Base-by-base conservation (phyloP, 805 yeast genomes). In the Cyberlindnera petersonii region DNA sequence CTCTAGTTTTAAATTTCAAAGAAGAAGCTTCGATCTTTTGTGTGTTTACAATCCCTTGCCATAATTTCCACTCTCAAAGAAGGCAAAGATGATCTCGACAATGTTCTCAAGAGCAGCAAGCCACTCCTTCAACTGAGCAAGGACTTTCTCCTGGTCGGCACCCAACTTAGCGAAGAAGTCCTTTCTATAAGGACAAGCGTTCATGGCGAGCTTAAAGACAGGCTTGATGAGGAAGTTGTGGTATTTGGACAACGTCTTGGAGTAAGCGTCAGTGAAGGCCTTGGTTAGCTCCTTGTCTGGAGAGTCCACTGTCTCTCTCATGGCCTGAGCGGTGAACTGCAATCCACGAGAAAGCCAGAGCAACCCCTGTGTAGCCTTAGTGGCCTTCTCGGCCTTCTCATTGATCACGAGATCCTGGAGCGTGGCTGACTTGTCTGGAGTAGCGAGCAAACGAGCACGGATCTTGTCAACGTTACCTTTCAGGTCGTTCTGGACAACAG, bases 151-250 rank as follows among this genome's bases (percentile, higher is more conserved):
- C 59, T 79, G 82, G 60, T 82, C 87, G 17, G 72, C 71, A 41
- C 96, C 96, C 52, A 87, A 74, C 68, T 86, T 87, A 43, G 63
- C 80, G 56, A 86, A 87, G 59, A 87, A 85, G 57, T 79, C 95
- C 60, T 76, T 78, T 68, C 95, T 77, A 65, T 86, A 88, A 10
- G 96, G 96, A 63, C 95, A 86, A 2, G 95, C 94, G 63, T 84
- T 85, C 96, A 87, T 88, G 34, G 96, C 96, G 60, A 88, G 72
- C 66, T 86, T 86, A 75, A 87, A 87, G 37, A 88, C 78, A 20
- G 95, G 95, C 57, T 82, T 83, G 46, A 87, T 72, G 55, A 87
- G 68, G 74, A 87, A 76, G 38, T 82, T 79, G 66, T 87, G 96
- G 65, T 78, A 81, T 63, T 87, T 79, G 43, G 82, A 73, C 59